Evolutionary conservation across 1,284 basidiomycete species (phyloP), one percentile per base, ranked within the genome.

Genomic region (Boletus sp.): DNA sequence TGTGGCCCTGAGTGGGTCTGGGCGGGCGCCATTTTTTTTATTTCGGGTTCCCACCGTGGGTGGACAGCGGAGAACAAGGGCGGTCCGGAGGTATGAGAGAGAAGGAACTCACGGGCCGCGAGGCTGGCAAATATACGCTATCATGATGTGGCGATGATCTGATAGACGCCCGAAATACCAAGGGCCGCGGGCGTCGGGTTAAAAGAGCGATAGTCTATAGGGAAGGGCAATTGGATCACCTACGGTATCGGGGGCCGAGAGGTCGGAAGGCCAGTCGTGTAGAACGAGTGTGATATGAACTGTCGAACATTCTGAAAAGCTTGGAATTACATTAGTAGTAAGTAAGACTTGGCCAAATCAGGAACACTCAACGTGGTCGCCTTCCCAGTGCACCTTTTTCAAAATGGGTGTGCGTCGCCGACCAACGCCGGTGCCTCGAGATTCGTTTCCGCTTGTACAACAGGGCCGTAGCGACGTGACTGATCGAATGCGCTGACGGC

Each of bases 381-480:
- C 7, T 10, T 4, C 22, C 5, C 5, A 13, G 40, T 33, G 43
- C 40, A 53, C 52, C 34, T 42, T 44, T 57, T 55, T 50, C 46
- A 47, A 44, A 48, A 40, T 32, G 46, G 54, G 34, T 42, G 48
- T 30, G 16, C 12, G 13, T 17, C 8, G 34, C 34, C 19, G 34
- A 41, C 46, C 52, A 54, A 57, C 47, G 57, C 57, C 34, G 48
- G 55, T 46, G 51, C 56, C 55, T 60, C 57, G 57, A 57, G 59
- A 59, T 41, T 61, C 56, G 53, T 59, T 56, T 59, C 56, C 56
- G 56, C 23, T 30, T 10, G 53, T 32, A 46, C 40, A 39, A 22
- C 32, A 40, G 34, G 32, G 13, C 35, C 46, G 42, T 33, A 45
- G 42, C 25, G 22, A 16, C 14, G 20, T 9, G 57, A 62, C 55